Conservation (phyloP, 495 filamentous ascomycete genomes). For the Penicillium canariense region DNA sequence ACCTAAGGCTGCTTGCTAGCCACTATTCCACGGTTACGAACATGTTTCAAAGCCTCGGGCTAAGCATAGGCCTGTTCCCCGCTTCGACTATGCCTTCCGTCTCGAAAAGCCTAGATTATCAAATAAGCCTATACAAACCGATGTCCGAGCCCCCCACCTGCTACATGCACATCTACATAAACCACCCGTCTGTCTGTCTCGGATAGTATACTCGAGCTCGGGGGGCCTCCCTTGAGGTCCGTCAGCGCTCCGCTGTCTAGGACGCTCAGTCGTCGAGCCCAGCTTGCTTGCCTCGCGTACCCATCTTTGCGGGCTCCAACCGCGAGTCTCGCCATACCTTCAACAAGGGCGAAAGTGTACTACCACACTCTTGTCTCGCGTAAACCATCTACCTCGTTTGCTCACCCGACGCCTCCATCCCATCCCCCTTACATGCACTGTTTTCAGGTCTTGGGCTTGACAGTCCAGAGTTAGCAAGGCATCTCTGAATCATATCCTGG, state of each 20-base stretch:
- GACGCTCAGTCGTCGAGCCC: slow-evolving; percentile 20
- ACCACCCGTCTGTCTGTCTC: slow-evolving; percentile 24
- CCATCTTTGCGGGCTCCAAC: slow-evolving; percentile 4
- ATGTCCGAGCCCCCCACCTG: slow-evolving; percentile 3
- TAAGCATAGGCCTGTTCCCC: not conserved
- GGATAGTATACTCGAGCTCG: slow-evolving; percentile 25
- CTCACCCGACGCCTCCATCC: too few relatives aligned
- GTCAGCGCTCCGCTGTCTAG: not conserved
- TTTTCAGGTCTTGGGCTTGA: not conserved
- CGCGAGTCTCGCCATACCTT: not conserved
- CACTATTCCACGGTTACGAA: not conserved
- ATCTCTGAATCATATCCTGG: not conserved
- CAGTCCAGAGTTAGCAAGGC: not conserved
- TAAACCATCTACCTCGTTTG: not conserved
- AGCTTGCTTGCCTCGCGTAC: slow-evolving; percentile 7
- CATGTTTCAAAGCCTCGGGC: not conserved
- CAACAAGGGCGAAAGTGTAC: not conserved
- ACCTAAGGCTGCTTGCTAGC: not conserved
- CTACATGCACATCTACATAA: slow-evolving; percentile 17
- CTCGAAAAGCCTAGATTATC: not conserved
- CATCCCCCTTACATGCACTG: too few relatives aligned
- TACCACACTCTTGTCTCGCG: not conserved
- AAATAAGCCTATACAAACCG: not conserved
- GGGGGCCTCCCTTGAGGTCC: slow-evolving; percentile 13
- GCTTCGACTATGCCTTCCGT: not conserved